Evolutionary conservation across 768 basidiomycete species (phyloP).

Genomic region (Tricholoma furcatifolium): DNA sequence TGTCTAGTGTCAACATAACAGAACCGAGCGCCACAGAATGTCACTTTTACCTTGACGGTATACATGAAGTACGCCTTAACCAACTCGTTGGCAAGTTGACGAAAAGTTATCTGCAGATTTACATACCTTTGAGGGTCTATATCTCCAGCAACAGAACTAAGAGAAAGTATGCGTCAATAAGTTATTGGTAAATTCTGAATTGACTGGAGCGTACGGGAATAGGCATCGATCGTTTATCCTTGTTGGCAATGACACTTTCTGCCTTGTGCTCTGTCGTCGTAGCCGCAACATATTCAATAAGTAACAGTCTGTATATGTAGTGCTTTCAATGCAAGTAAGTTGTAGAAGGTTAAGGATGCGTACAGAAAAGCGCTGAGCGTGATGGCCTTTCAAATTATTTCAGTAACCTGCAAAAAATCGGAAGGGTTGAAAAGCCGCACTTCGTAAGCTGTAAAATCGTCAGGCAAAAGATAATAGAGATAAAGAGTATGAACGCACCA

Average conservation of each 20-base stretch:
- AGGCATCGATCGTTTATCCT: slow-evolving; percentile 75
- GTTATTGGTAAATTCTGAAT: neutral
- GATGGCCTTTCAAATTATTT: slow-evolving; percentile 51
- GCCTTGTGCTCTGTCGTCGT: slow-evolving; percentile 63
- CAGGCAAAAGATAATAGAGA: neutral
- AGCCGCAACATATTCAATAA: slow-evolving; percentile 82
- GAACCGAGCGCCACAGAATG: neutral
- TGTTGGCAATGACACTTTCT: slow-evolving; percentile 67
- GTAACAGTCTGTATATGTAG: slow-evolving; percentile 52
- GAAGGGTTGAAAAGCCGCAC: slow-evolving; percentile 28
- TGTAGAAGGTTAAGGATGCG: slow-evolving; percentile 22
- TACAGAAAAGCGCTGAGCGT: slow-evolving; percentile 87
- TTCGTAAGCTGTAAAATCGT: slow-evolving; percentile 56
- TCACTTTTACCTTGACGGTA: slow-evolving; percentile 61
- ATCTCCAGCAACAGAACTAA: slow-evolving; percentile 81
- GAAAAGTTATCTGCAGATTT: neutral
- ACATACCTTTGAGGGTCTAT: slow-evolving; percentile 73
- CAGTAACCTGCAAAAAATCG: neutral
- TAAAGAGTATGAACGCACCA: slow-evolving; percentile 24
- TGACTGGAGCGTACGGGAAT: slow-evolving; percentile 44
- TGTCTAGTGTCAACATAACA: slow-evolving; percentile 6
- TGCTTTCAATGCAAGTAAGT: neutral
- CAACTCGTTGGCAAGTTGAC: slow-evolving; percentile 3
- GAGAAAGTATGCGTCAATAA: neutral
- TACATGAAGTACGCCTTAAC: slow-evolving; percentile 84